Evolutionary conservation across 805 yeast species (phyloP).

Genomic region (Zygosaccharomyces siamensis): DNA sequence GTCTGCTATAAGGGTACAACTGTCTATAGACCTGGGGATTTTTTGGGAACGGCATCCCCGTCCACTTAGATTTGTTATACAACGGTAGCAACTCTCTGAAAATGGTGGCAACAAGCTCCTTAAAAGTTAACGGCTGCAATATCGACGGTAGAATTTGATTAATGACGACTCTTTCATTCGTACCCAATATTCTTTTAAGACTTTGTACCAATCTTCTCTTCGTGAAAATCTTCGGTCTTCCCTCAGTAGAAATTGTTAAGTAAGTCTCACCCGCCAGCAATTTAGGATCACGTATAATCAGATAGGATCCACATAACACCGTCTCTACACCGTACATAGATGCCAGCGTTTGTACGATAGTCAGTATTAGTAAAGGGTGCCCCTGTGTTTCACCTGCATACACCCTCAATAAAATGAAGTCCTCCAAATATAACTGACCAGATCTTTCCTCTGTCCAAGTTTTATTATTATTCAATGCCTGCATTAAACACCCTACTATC

Average conservation of each 20-base stretch:
- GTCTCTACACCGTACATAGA: conserved; percentile 15
- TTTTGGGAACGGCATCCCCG: conserved; percentile 7
- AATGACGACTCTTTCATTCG: conserved; percentile 13
- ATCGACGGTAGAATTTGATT: conserved; percentile 15
- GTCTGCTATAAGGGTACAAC: conserved; percentile 15
- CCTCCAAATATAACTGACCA: conserved; percentile 14
- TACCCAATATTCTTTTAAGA: conserved; percentile 13
- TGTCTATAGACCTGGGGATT: conserved; percentile 3
- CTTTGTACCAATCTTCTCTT: conserved; percentile 14
- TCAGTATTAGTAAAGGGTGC: conserved; percentile 18
- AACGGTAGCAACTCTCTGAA: conserved; percentile 20
- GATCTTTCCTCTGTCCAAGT: background rate
- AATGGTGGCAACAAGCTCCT: conserved; percentile 13
- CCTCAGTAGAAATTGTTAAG: conserved; percentile 16
- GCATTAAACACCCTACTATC: conserved; percentile 13
- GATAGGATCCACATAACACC: conserved; percentile 15
- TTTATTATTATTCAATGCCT: conserved; percentile 8
- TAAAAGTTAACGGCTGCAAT: conserved; percentile 14
- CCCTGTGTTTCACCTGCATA: conserved; percentile 27
- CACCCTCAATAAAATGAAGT: conserved; percentile 23
- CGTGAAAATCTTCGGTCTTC: conserved; percentile 19
- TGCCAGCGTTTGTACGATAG: conserved; percentile 24
- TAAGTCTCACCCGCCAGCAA: conserved; percentile 18
- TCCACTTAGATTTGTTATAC: conserved; percentile 16
- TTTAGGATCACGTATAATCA: conserved; percentile 18